Conservation (phyloP, 495 filamentous ascomycete species). For the Penicillium bovifimosum region DNA sequence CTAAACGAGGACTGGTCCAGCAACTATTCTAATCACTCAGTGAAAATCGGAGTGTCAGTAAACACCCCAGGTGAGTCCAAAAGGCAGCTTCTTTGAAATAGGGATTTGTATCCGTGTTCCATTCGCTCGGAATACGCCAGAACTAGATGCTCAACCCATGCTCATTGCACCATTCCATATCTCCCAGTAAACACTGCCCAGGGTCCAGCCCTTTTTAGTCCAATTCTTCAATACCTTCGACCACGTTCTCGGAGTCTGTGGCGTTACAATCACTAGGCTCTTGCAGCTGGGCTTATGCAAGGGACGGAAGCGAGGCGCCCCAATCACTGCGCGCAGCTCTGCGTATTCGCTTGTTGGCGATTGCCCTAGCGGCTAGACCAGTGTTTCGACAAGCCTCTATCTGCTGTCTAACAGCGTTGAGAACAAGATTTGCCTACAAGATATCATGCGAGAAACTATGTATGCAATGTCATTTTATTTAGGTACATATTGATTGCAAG, state of each 20-base stretch:
- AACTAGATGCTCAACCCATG: constrained; percentile 25
- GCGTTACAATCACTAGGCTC: constrained; percentile 33
- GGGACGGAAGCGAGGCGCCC: constrained; percentile 21
- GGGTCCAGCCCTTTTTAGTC: constrained; percentile 31
- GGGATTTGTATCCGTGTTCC: not conserved
- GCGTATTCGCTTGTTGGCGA: constrained; percentile 37
- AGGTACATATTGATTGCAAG: no score
- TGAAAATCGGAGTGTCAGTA: no score
- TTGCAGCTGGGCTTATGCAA: constrained; percentile 8
- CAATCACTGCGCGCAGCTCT: constrained; percentile 39
- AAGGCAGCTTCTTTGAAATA: not conserved
- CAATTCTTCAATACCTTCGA: constrained; percentile 27
- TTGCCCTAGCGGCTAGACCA: no score
- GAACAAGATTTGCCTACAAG: no score
- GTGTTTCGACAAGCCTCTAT: no score
- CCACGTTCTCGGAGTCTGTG: constrained; percentile 35
- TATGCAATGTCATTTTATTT: no score
- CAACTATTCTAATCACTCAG: no score
- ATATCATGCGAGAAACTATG: no score
- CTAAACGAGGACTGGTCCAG: no score
- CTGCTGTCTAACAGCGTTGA: no score
- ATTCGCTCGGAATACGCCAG: constrained; percentile 18
- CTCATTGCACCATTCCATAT: constrained; percentile 14
- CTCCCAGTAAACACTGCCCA: constrained; percentile 25
- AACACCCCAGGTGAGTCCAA: no score